Conservation (phyloP, 805 yeast species). For the Ogataea paraovalis region DNA sequence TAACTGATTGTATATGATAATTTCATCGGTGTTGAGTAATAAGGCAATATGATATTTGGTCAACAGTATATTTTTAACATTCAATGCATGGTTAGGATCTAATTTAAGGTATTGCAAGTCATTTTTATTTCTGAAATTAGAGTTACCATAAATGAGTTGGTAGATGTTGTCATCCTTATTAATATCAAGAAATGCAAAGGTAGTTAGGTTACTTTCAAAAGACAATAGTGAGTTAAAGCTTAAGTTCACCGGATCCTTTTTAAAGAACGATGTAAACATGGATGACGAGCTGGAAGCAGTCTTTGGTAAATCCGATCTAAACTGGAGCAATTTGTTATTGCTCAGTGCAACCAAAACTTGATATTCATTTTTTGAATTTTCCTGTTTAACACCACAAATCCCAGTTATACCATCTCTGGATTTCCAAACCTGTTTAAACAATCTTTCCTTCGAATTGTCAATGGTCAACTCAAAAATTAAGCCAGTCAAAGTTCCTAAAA, state of each 20-base stretch:
- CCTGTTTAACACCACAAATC: slow-evolving; percentile 8
- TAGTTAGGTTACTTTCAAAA: slow-evolving; percentile 7
- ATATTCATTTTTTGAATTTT: slow-evolving; percentile 6
- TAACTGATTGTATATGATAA: slow-evolving; percentile 47
- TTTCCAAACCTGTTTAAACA: slow-evolving; percentile 40
- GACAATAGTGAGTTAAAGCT: slow-evolving; percentile 14
- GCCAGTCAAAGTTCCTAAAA: slow-evolving; percentile 49
- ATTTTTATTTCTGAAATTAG: slow-evolving; percentile 18
- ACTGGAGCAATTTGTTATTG: slow-evolving; percentile 14
- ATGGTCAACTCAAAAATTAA: slow-evolving; percentile 42
- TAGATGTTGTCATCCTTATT: slow-evolving; percentile 15
- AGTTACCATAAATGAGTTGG: slow-evolving; percentile 18
- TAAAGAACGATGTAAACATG: slow-evolving; percentile 13
- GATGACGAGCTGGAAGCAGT: slow-evolving; percentile 5
- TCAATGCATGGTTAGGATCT: slow-evolving; percentile 5
- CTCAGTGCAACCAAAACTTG: slow-evolving; percentile 9
- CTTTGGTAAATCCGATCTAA: slow-evolving; percentile 10
- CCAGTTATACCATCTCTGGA: slow-evolving; percentile 15
- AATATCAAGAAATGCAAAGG: slow-evolving; percentile 22
- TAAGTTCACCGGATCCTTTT: slow-evolving; percentile 20
- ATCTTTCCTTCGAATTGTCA: slow-evolving; percentile 42
- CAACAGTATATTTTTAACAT: slow-evolving; percentile 37
- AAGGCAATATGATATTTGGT: slow-evolving; percentile 54
- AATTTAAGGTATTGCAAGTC: slow-evolving; percentile 16
- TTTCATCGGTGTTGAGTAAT: slow-evolving; percentile 37